These are phyloP conservation scores for Neonectria magnoliae DNA, from an alignment of 2,329 filamentous ascomycete species.

Conservation along the genomic window DNA sequence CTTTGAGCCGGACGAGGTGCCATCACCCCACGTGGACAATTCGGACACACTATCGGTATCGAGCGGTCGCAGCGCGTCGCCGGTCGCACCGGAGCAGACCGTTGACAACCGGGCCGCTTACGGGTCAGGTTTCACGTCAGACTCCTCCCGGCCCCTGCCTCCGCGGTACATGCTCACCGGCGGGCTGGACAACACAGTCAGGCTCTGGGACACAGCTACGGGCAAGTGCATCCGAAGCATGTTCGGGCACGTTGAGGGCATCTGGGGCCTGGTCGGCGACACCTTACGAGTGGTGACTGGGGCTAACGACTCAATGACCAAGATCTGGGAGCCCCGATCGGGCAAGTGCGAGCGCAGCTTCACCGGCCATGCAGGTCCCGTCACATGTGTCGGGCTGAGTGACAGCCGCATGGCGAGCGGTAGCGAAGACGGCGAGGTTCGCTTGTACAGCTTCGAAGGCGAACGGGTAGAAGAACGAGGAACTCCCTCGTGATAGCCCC, in stretches of 20 bases:
- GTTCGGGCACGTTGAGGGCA: conserved; percentile 95
- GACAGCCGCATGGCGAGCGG: conserved; percentile 91
- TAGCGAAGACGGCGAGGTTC: conserved; percentile 91
- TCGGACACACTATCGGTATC: conserved; percentile 64
- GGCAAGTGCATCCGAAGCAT: conserved; percentile 89
- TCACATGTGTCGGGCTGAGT: conserved; percentile 91
- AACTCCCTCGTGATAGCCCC: conserved; percentile 57
- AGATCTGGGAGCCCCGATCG: conserved; percentile 90
- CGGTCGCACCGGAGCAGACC: conserved; percentile 45
- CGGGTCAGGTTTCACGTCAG: conserved; percentile 69
- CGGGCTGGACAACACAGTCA: conserved; percentile 89
- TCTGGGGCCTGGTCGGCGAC: conserved; percentile 93
- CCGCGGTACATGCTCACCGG: conserved; percentile 94
- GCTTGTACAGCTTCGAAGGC: conserved; percentile 80
- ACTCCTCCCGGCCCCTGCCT: conserved; percentile 74
- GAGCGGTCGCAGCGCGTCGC: conserved; percentile 58
- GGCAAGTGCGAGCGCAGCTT: conserved; percentile 94
- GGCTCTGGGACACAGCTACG: conserved; percentile 88
- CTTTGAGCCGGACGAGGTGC: conserved; percentile 83
- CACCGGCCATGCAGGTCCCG: conserved; percentile 87
- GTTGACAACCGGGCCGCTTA: conserved; percentile 64
- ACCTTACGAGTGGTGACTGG: conserved; percentile 88
- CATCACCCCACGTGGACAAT: conserved; percentile 52
- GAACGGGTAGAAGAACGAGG: conserved; percentile 60
- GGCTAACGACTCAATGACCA: conserved; percentile 93